phyloP scores from a whole-genome alignment of 2,329 filamentous ascomycete species.

The Alternaria gaisen region DNA sequence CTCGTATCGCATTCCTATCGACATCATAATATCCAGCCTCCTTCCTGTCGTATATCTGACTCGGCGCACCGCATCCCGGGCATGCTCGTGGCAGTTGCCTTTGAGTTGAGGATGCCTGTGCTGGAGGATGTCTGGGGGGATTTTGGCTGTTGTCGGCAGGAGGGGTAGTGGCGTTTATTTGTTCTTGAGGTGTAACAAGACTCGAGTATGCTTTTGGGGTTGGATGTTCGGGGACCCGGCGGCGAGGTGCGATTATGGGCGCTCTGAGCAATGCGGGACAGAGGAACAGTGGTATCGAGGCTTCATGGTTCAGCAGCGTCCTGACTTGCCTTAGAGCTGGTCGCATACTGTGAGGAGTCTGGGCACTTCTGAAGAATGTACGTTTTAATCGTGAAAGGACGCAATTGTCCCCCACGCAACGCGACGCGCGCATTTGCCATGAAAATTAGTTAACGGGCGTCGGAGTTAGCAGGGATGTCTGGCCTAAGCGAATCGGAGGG shows the following conservation, averaged over 20 bases:
- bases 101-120: constrained; percentile 9
- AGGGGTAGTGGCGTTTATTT: constrained; percentile 18
- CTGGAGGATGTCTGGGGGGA: background rate
- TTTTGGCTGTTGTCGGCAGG: constrained; percentile 13
- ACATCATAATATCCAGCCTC: constrained; percentile 67
- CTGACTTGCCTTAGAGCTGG: constrained; percentile 40
- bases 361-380: background rate
- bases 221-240: constrained; percentile 8
- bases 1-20: constrained; percentile 58
- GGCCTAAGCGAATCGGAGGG: constrained; percentile 27
- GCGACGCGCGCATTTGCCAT: constrained; percentile 21
- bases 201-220: constrained; percentile 37
- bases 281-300: constrained; percentile 45
- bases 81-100: constrained; percentile 61
- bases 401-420: background rate
- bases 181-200: constrained; percentile 28
- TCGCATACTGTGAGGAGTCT: constrained; percentile 40
- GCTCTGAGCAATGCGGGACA: constrained; percentile 45
- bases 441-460: constrained; percentile 30
- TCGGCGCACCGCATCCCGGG: constrained; percentile 70
- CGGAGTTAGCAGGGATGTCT: constrained; percentile 24
- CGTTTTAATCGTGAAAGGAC: background rate
- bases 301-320: constrained; percentile 37
- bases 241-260: constrained; percentile 19
- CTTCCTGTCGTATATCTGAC: constrained; percentile 63